Evolutionary conservation across 2,329 filamentous ascomycete species (phyloP).

Genomic region (Dendrostoma leiphaemia): DNA sequence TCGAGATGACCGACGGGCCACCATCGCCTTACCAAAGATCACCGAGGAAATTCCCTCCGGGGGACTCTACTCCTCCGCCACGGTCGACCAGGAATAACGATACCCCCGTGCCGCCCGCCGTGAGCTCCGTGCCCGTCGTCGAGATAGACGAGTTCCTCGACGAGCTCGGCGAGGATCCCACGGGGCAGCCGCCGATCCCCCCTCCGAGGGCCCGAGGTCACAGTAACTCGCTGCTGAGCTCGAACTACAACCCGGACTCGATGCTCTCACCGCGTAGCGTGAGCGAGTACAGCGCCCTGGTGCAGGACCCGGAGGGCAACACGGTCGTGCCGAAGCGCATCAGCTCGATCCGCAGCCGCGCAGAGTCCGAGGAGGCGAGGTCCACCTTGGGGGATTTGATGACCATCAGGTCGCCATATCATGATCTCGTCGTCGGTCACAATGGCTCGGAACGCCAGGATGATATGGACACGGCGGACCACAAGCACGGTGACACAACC

Average conservation of each 20-base stretch:
- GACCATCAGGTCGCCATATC: not conserved
- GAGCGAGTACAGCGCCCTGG: constrained; percentile 10
- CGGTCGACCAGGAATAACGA: not conserved
- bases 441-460: not conserved
- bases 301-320: constrained; percentile 10
- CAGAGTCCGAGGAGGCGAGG: constrained; percentile 12
- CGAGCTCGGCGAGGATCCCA: constrained; percentile 17
- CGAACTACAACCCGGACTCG: not conserved
- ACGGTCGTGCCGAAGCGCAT: constrained; percentile 6
- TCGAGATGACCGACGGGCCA: constrained; percentile 34
- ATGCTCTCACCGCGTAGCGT: constrained; percentile 8
- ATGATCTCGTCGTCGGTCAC: not conserved
- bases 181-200: constrained; percentile 25
- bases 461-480: constrained; percentile 10
- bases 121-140: constrained; percentile 26
- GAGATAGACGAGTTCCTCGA: constrained; percentile 30
- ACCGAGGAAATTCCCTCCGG: constrained; percentile 17
- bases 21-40: constrained; percentile 16
- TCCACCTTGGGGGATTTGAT: constrained; percentile 13
- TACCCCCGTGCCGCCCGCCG: constrained; percentile 18
- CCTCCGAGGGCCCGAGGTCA: constrained; percentile 25
- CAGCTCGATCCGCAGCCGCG: constrained; percentile 11
- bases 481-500: no score
- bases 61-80: not conserved
- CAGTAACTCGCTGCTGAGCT: constrained; percentile 1